phyloP scores from a whole-genome alignment of 2,329 filamentous ascomycete genomes.

The Trichophyton simii region DNA sequence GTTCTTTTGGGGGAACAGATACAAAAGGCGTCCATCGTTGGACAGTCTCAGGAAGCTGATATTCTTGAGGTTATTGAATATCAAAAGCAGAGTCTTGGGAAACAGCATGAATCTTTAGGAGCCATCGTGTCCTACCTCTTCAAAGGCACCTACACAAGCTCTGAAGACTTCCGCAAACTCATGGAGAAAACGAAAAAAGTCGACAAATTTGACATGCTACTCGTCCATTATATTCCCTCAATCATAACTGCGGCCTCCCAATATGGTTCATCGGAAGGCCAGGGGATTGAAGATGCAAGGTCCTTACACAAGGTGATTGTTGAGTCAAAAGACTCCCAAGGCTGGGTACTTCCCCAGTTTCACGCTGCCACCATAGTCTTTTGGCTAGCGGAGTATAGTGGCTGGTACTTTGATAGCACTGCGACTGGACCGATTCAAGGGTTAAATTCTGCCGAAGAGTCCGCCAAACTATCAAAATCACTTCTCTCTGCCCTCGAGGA shows the following conservation, averaged over 20 bases:
- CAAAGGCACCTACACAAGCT: constrained; percentile 57
- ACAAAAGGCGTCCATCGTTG: constrained; percentile 62
- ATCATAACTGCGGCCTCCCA: constrained; percentile 63
- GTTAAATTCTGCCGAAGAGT: constrained; percentile 54
- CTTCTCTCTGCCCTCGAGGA: constrained; percentile 72
- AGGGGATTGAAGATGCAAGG: constrained; percentile 54
- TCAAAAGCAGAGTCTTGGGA: constrained; percentile 64
- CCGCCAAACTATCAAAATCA: constrained; percentile 55
- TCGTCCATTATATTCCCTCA: constrained; percentile 71
- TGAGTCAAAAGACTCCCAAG: constrained; percentile 50
- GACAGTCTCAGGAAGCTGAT: constrained; percentile 51
- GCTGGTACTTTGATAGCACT: constrained; percentile 68
- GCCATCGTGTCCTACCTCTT: constrained; percentile 69
- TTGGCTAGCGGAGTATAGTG: constrained; percentile 91
- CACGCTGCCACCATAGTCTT: constrained; percentile 67
- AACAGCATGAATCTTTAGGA: constrained; percentile 80
- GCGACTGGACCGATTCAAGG: constrained; percentile 46
- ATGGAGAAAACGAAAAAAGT: constrained; percentile 54
- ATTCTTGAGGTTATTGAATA: constrained; percentile 67
- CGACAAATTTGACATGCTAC: constrained; percentile 62
- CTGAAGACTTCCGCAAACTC: constrained; percentile 61
- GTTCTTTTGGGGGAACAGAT: constrained; percentile 62
- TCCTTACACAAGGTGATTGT: constrained; percentile 58
- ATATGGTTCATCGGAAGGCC: constrained; percentile 66
- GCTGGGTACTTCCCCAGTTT: constrained; percentile 62